Base-by-base conservation (phyloP, 495 filamentous ascomycete genomes). In the Sphaerosporella brunnea region DNA sequence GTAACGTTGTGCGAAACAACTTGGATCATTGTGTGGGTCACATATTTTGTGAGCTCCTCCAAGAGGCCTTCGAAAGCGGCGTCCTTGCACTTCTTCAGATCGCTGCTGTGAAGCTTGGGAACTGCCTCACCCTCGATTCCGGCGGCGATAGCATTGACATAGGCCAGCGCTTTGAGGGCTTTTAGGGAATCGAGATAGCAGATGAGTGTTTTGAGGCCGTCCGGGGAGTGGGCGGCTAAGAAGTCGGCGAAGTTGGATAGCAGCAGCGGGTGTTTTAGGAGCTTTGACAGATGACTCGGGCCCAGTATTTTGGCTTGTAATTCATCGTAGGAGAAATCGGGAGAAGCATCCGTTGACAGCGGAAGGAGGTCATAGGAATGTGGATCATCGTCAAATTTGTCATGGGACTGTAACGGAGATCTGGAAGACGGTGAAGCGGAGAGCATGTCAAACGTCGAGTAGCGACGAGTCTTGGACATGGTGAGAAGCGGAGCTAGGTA, bases 1-100 rank as follows among this genome's bases (percentile, higher is more conserved):
- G 69, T 69, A 20, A 81, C 73, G 23, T 71, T 74, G 8, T 68
- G 40, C 51, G 66, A 73, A 23, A 78, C 74, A 9, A 67, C 69
- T 47, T 73, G 68, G 36, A 71, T 68, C 61, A 73, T 80, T 2
- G 64, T 65, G 46, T 77, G 69, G 4, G 77, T 74, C 48, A 86
- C 74, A 54, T 76, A 86, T 0, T 78, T 77, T 5, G 80, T 78
- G 2, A 88, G 62, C 52, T 82, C 78, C 20, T 84, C 40, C 19
- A 43, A 26, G 13, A 43, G 40, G 7, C 24, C 40, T 23, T 43
- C 40, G 23, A 43, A 43, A 5, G 40, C 40, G 7, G 24, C 40
- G 23, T 43, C 40, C 8, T 13, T 24, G 13, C 40, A 20, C 40
- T 26, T 24, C 13, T 25, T 23, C 40, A 43, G 20, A 2, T 26